phyloP scores from a whole-genome alignment of 192 early-diverging fungal species.

The Coemansia aciculifera region DNA sequence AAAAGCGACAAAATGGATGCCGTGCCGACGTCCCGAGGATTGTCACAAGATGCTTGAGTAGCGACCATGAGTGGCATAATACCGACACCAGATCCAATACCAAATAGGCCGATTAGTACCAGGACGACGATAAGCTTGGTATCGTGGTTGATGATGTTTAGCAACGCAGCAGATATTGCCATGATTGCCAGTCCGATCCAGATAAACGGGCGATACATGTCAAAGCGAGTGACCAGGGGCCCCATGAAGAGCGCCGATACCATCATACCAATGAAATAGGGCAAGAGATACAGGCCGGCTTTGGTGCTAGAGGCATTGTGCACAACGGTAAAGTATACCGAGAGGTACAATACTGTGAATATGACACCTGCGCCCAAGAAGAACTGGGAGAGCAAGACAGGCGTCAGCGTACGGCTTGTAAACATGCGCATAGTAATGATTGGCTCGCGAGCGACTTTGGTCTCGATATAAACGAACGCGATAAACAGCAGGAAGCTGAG shows the following conservation, averaged over 20 bases:
- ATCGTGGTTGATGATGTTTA: constrained; percentile 22
- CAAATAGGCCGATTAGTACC: constrained; percentile 28
- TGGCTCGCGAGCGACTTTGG: constrained; percentile 63
- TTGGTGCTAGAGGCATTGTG: constrained; percentile 19
- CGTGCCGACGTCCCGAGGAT: constrained; percentile 24
- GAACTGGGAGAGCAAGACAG: constrained; percentile 24
- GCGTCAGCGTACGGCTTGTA: constrained; percentile 18
- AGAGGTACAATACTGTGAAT: constrained; percentile 31
- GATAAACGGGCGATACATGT: constrained; percentile 35
- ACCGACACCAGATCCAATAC: constrained; percentile 25
- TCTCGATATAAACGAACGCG: constrained; percentile 64
- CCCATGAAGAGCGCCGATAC: constrained; percentile 24
- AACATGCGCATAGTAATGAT: constrained; percentile 63
- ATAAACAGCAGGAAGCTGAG: constrained; percentile 54
- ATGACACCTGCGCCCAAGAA: constrained; percentile 33
- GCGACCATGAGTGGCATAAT: constrained; percentile 34
- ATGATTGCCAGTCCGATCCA: constrained; percentile 27
- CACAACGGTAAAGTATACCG: constrained; percentile 36
- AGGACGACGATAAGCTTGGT: constrained; percentile 20
- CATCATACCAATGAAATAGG: constrained; percentile 35
- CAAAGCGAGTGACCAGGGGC: constrained; percentile 19
- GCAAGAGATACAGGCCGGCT: constrained; percentile 29
- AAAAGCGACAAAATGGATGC: constrained; percentile 24
- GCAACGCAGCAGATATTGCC: constrained; percentile 22
- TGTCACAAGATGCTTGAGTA: constrained; percentile 22